phyloP scores from a whole-genome alignment of 163 green algal genomes.

The Scenedesmus sp. region DNA sequence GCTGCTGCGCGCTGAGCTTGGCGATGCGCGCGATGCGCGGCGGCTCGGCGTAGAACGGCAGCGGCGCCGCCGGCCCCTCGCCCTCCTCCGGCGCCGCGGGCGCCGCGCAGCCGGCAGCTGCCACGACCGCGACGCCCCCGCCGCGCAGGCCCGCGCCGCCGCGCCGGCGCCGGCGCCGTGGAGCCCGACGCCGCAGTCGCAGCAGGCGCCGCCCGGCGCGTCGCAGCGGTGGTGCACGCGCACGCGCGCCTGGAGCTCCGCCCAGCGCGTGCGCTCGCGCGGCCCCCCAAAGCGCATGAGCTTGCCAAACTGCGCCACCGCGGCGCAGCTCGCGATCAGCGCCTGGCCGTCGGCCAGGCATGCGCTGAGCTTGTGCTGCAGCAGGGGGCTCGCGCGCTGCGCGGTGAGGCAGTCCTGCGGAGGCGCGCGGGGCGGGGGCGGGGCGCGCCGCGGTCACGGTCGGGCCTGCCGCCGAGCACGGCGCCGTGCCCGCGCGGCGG shows the following conservation, averaged over 20 bases:
- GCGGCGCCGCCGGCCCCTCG: not conserved
- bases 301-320: constrained; percentile 51
- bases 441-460: too few relatives aligned
- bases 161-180: too few relatives aligned
- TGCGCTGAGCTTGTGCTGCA: constrained; percentile 30
- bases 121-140: too few relatives aligned
- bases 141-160: too few relatives aligned
- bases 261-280: constrained; percentile 46
- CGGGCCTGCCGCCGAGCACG: too few relatives aligned
- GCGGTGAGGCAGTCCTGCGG: constrained; percentile 48
- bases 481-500: too few relatives aligned
- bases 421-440: too few relatives aligned
- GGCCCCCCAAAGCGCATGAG: constrained; percentile 45
- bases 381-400: constrained; percentile 43
- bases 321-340: constrained; percentile 38
- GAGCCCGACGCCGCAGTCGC: too few relatives aligned
- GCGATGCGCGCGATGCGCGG: not conserved
- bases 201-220: too few relatives aligned
- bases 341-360: constrained; percentile 14
- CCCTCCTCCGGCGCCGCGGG: too few relatives aligned
- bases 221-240: too few relatives aligned
- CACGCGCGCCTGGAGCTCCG: constrained; percentile 33
- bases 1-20: constrained; percentile 25
- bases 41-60: not conserved
- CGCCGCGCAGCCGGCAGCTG: too few relatives aligned